Conservation (phyloP, 257 asterid species). For the Solanum habrochaites region DNA sequence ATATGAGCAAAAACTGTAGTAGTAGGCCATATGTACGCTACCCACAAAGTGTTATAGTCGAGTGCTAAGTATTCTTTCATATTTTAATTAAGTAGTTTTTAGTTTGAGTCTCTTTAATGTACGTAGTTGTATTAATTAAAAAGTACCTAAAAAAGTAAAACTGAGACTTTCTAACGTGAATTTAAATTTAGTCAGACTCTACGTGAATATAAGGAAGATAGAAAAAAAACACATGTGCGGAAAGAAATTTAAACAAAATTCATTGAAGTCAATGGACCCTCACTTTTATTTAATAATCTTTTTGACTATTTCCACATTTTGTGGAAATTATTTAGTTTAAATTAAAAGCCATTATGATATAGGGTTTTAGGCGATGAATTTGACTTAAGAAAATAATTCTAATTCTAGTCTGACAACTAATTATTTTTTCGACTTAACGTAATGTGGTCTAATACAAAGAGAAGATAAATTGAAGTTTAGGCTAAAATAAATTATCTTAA, state of each 20-base stretch:
- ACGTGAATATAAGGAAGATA: too few relatives aligned
- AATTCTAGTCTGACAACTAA: background rate
- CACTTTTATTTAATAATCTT: background rate
- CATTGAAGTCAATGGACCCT: background rate
- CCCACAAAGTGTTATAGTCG: background rate
- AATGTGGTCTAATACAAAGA: background rate
- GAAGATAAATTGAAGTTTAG: background rate
- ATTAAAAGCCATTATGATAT: background rate
- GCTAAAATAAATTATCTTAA: background rate
- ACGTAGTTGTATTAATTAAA: too few relatives aligned
- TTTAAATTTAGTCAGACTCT: fast-evolving
- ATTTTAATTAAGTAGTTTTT: background rate
- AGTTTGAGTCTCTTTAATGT: background rate
- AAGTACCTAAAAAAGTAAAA: too few relatives aligned
- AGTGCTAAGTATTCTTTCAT: background rate
- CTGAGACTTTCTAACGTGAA: fast-evolving
- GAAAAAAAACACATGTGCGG: background rate
- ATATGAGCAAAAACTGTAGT: background rate
- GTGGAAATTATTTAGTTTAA: background rate
- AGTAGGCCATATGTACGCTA: too few relatives aligned
- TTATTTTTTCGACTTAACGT: background rate
- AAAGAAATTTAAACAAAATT: background rate
- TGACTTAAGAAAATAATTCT: background rate
- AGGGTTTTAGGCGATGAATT: background rate
- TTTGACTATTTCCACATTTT: background rate